Evolutionary conservation across 1,284 basidiomycete genomes (phyloP).

Genomic region (Irpex sp.): DNA sequence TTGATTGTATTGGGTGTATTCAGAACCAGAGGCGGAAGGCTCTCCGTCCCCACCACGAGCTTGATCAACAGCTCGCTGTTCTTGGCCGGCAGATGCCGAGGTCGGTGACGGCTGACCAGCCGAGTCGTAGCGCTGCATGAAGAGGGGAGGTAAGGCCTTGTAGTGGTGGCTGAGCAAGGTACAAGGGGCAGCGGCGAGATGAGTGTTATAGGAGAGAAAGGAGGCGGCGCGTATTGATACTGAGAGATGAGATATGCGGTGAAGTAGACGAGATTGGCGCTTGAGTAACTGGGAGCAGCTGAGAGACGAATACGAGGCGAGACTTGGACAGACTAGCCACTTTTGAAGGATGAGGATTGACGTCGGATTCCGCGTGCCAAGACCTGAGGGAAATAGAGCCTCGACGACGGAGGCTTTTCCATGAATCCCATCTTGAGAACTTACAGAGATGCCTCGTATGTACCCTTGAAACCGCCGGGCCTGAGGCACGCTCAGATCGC

Average conservation of each 20-base stretch:
- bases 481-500: slow-evolving; percentile 5
- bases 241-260: slow-evolving; percentile 10
- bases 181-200: not conserved
- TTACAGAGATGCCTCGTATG: slow-evolving; percentile 12
- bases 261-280: slow-evolving; percentile 8
- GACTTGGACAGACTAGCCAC: slow-evolving; percentile 4
- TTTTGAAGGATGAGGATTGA: slow-evolving; percentile 15
- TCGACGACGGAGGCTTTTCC: slow-evolving; percentile 15
- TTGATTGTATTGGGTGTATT: slow-evolving; percentile 16
- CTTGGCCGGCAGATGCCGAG: slow-evolving; percentile 19
- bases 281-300: slow-evolving; percentile 1
- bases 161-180: not conserved
- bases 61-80: slow-evolving; percentile 17
- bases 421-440: slow-evolving; percentile 9
- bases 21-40: slow-evolving; percentile 22
- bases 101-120: slow-evolving; percentile 13
- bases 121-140: slow-evolving; percentile 24
- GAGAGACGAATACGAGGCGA: slow-evolving; percentile 1
- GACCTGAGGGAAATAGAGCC: slow-evolving; percentile 15
- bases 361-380: slow-evolving; percentile 13
- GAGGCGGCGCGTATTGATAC: slow-evolving; percentile 11
- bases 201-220: slow-evolving; percentile 1
- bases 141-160: slow-evolving; percentile 1
- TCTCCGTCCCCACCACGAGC: slow-evolving; percentile 23
- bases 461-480: slow-evolving; percentile 20